phyloP scores from a whole-genome alignment of 768 basidiomycete species.

The Tylopilus sp. region DNA sequence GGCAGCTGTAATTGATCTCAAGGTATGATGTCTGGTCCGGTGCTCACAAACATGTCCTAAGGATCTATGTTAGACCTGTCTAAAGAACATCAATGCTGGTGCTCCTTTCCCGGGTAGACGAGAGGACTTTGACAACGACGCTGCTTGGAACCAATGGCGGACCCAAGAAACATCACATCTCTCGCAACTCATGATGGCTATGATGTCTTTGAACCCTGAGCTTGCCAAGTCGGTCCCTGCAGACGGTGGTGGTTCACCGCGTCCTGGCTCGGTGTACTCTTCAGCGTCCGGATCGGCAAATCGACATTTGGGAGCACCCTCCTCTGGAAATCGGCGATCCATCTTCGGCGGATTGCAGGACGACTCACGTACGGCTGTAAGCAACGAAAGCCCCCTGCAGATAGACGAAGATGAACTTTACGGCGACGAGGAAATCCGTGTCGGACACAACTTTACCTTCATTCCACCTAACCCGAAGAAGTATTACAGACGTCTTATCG shows the following conservation, averaged over 20 bases:
- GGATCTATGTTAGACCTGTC: conserved; percentile 51
- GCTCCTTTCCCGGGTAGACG: conserved; percentile 78
- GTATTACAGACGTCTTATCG: conserved; percentile 81
- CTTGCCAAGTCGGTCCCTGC: conserved; percentile 75
- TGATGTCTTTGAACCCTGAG: conserved; percentile 84
- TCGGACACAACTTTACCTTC: conserved; percentile 79
- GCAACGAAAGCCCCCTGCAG: conserved; percentile 31
- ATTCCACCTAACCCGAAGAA: conserved; percentile 87
- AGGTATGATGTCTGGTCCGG: conserved; percentile 43
- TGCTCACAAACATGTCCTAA: neutral
- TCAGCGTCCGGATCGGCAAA: conserved; percentile 34
- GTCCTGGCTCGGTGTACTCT: conserved; percentile 60
- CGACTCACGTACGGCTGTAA: neutral
- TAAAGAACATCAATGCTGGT: conserved; percentile 88
- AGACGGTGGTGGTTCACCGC: conserved; percentile 37
- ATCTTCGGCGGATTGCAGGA: conserved; percentile 36
- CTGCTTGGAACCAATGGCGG: conserved; percentile 83
- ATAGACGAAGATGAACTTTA: conserved; percentile 41
- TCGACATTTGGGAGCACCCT: conserved; percentile 55
- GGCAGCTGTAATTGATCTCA: conserved; percentile 85
- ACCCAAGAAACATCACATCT: conserved; percentile 77
- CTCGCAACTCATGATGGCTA: conserved; percentile 82
- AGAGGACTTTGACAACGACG: conserved; percentile 82
- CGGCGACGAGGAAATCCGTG: conserved; percentile 66
- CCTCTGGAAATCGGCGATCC: conserved; percentile 68